Base-by-base conservation (phyloP, 768 basidiomycete species). In the Tylopilus balloui region DNA sequence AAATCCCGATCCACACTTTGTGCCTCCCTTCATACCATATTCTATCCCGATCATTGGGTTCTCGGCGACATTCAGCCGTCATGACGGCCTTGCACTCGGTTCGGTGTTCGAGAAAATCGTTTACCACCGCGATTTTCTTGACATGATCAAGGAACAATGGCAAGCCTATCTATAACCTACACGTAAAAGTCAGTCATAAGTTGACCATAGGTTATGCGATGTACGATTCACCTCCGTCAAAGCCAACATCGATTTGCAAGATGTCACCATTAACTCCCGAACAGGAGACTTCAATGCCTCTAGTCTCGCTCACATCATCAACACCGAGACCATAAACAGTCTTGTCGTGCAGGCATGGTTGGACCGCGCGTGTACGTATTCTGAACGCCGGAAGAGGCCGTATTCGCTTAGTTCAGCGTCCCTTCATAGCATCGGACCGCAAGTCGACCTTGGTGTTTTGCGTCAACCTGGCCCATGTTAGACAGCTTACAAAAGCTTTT, bases 61-160 rank as follows among this genome's bases (percentile, higher is more conserved):
- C 64, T 92, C 92, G 46, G 95, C 95, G 2, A 98, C 95, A 0
- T 96, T 96, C 71, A 85, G 83, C 55, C 78, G 95, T 24, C 89
- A 94, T 55, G 95, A 98, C 57, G 88, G 92, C 5, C 73, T 94
- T 2, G 89, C 92, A 2, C 78, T 98, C 4, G 85, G 90, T 6
- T 84, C 86, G 3, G 85, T 96, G 1, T 98, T 95, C 59, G 81
- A 96, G 60, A 75, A 77, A 42, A 93, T 98, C 45, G 94, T 96
- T 0, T 98, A 91, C 64, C 94, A 98, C 63, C 79, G 81, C 15
- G 89, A 92, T 56, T 92, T 96, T 57, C 66, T 91, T 12, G 83
- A 90, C 44, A 94, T 97, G 93, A 88, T 98, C 53, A 83, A 86
- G 55, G 92, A 92, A 45, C 79, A 89, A 64, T 97, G 94, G 93